Base-by-base conservation (phyloP, 495 filamentous ascomycete species). In the Talaromyces proteolyticus region DNA sequence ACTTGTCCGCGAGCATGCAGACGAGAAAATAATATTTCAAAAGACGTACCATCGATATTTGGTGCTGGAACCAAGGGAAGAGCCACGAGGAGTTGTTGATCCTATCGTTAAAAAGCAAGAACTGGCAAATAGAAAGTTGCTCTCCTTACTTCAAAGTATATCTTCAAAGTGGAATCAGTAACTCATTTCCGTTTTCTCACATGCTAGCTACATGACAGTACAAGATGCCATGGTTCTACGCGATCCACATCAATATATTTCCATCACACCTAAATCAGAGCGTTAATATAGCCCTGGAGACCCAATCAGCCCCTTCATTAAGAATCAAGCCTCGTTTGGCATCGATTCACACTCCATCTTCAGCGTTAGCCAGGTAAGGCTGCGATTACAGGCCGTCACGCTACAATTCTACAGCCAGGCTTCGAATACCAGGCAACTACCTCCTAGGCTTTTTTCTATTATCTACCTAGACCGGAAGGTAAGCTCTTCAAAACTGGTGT, bases 31-130 rank as follows among this genome's bases (percentile, higher is more conserved):
- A 52, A 90, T 87, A 54, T 78, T 91, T 3, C 88, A 93, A 62
- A 78, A 77, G 23, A 81, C 86, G 57, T 90, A 91, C 62, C 83
- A 92, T 49, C 89, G 93, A 52, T 95, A 88, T 26, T 69, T 95
- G 34, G 63, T 93, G 6, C 82, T 96, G 17, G 93, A 98, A 57
- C 93, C 93, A 8, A 74, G 89, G 36, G 90, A 93, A 43, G 29
- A 59, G 3, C 54, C 52, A 7, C 52, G 59, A 49, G 48, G 26
- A 22, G 8, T 42, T 37, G 42, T 65, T 59, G 51, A 63, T 61
- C 26, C 66, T 74, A 49, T 63, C 76, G 22, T 77, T 4, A 71
- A 79, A 0, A 56, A 75, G 37, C 82, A 86, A 52, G 72, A 61
- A 18, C 57, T 25, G 67, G 64, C 38, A 74, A 70, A 53, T 75